A percentile compares a stretch with the other conserved stretches of the same genome.
Conservation (phyloP, 768 basidiomycete species). For the Imleria badia region DNA sequence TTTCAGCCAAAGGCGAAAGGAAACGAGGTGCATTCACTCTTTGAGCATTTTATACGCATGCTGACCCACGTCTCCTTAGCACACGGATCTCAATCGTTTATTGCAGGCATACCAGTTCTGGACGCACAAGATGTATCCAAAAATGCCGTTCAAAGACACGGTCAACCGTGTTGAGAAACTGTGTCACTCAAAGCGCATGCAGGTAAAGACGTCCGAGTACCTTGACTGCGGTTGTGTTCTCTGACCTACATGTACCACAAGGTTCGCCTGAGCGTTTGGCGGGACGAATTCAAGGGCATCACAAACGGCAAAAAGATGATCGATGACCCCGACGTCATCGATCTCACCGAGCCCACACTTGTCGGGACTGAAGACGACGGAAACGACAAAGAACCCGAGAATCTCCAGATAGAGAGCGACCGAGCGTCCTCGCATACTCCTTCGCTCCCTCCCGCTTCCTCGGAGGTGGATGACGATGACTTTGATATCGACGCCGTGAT, state of each 20-base stretch:
- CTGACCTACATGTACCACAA: conserved; percentile 29
- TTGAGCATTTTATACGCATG: background rate
- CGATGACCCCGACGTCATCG: conserved; percentile 27
- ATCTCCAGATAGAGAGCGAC: conserved; percentile 14
- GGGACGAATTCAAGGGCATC: conserved; percentile 59
- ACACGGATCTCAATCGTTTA: conserved; percentile 75
- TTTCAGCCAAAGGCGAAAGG: conserved; percentile 89
- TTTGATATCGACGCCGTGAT: conserved; percentile 55
- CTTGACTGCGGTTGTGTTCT: background rate
- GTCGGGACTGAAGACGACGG: conserved; percentile 27
- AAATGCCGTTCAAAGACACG: conserved; percentile 83
- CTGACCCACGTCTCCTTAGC: conserved; percentile 41
- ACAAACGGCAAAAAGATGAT: conserved; percentile 34
- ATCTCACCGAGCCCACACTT: conserved; percentile 29
- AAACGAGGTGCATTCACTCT: conserved; percentile 64
- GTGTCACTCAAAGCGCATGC: conserved; percentile 83
- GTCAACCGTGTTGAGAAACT: conserved; percentile 83
- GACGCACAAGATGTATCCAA: conserved; percentile 92
- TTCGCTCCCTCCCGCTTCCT: conserved; percentile 40
- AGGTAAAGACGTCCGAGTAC: conserved; percentile 47
- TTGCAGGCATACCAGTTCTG: conserved; percentile 90
- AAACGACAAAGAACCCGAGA: conserved; percentile 12
- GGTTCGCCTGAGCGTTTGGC: conserved; percentile 76
- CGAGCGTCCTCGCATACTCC: conserved; percentile 40
- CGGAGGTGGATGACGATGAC: conserved; percentile 43